A percentile compares a stretch with the other conserved stretches of the same genome.
Evolutionary conservation across 108 stramenopile genomes (phyloP).

Genomic region (Hondaea fermentalgiana): DNA sequence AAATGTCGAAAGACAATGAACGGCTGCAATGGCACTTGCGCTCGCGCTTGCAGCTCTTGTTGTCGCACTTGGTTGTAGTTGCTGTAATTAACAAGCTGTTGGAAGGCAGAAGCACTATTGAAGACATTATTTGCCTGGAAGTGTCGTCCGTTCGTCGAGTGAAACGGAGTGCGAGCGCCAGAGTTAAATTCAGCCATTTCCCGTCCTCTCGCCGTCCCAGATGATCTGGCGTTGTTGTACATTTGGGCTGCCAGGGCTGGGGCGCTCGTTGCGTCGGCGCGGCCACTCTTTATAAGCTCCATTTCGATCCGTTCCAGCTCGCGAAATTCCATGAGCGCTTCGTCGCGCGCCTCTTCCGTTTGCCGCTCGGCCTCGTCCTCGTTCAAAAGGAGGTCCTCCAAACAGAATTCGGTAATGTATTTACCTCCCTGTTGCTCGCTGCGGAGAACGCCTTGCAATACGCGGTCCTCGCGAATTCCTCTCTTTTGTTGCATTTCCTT

Average conservation of each 20-base stretch:
- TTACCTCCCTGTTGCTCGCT: background rate
- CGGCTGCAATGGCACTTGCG: background rate
- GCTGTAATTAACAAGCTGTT: background rate
- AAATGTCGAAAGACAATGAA: background rate
- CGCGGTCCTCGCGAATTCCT: background rate
- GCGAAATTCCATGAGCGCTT: background rate
- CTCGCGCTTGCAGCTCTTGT: background rate
- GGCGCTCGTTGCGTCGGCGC: background rate
- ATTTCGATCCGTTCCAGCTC: background rate
- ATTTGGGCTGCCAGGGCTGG: background rate
- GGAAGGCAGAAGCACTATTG: no score
- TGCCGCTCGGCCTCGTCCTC: background rate
- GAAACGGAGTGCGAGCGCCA: no score
- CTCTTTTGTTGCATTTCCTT: constrained; percentile 5
- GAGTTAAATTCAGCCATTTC: background rate
- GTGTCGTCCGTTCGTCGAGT: no score
- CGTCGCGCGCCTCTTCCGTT: background rate
- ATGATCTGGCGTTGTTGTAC: background rate
- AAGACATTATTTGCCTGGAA: no score
- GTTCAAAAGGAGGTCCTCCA: background rate
- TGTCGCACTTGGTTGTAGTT: background rate
- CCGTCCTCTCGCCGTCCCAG: background rate
- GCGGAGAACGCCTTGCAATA: background rate
- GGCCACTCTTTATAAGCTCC: background rate
- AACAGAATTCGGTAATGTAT: background rate